These are phyloP conservation scores for Ogataea pini DNA, from an alignment of 805 yeast species.

Conservation along the genomic window DNA sequence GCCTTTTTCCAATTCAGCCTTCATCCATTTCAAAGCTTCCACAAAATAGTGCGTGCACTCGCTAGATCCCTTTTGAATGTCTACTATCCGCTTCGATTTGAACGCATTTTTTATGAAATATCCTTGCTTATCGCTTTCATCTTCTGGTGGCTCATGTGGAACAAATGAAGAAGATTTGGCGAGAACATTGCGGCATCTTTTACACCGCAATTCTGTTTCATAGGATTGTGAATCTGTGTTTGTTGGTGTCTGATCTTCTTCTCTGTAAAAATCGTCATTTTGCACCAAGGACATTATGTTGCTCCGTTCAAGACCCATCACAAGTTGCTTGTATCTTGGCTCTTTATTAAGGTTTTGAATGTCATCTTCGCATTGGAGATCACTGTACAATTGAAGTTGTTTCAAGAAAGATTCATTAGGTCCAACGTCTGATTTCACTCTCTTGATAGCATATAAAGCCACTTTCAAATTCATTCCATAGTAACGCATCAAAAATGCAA, in stretches of 20 bases:
- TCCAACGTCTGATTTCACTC: constrained; percentile 57
- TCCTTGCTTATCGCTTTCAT: constrained; percentile 61
- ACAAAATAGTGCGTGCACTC: constrained; percentile 82
- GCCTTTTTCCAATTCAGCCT: constrained; percentile 67
- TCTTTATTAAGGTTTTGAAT: constrained; percentile 22
- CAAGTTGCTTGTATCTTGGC: constrained; percentile 45
- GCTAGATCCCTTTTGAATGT: constrained; percentile 54
- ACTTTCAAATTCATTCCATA: constrained; percentile 57
- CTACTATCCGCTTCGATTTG: constrained; percentile 59
- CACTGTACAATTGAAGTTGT: constrained; percentile 67
- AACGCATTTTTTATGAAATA: constrained; percentile 66
- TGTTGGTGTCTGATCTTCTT: not conserved
- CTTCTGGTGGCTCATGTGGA: constrained; percentile 62
- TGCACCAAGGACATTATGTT: constrained; percentile 19
- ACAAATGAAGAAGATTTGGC: constrained; percentile 66
- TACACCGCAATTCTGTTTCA: constrained; percentile 58
- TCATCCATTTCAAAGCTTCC: constrained; percentile 95
- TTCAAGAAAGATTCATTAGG: constrained; percentile 76
- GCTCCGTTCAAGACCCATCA: constrained; percentile 31
- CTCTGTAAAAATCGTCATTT: constrained; percentile 19
- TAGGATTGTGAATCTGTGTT: not conserved
- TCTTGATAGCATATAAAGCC: constrained; percentile 73
- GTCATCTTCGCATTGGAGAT: constrained; percentile 41
- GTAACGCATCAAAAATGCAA: constrained; percentile 51
- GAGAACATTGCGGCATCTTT: constrained; percentile 71